phyloP scores from a whole-genome alignment of 805 yeast species.

The Sugiyamaella floridensis region DNA sequence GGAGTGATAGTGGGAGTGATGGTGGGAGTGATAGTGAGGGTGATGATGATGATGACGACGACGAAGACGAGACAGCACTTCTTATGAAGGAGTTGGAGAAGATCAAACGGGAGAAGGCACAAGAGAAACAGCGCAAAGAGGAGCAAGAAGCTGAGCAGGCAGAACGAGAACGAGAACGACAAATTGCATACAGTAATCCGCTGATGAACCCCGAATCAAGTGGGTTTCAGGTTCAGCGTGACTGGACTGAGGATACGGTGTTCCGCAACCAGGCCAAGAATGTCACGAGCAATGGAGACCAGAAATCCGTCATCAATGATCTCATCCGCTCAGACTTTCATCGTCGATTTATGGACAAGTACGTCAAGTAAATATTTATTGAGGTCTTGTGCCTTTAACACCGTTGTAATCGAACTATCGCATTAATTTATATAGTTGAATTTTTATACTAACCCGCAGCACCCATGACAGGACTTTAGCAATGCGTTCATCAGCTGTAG shows the following conservation, averaged over 20 bases:
- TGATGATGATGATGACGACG: slow-evolving; percentile 24
- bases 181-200: slow-evolving; percentile 30
- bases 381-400: neutral
- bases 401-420: no score
- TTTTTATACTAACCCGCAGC: no score
- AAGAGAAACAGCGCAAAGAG: slow-evolving; percentile 20
- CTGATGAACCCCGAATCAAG: slow-evolving; percentile 19
- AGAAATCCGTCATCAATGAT: slow-evolving; percentile 29
- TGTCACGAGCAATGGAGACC: slow-evolving; percentile 7
- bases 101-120: slow-evolving; percentile 30
- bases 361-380: slow-evolving; percentile 21
- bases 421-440: no score
- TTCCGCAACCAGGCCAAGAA: slow-evolving; percentile 30
- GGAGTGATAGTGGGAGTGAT: slow-evolving; percentile 9
- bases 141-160: slow-evolving; percentile 17
- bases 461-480: no score
- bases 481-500: no score
- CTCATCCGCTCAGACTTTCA: slow-evolving; percentile 35
- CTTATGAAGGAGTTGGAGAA: slow-evolving; percentile 30
- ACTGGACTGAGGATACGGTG: slow-evolving; percentile 32
- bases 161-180: slow-evolving; percentile 19
- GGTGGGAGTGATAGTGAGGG: slow-evolving; percentile 15
- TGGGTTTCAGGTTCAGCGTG: slow-evolving; percentile 21
- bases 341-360: slow-evolving; percentile 31
- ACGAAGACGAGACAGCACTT: slow-evolving; percentile 30